Evolutionary conservation across 2,329 filamentous ascomycete genomes (phyloP).

Genomic region (Bipolaris cookei): DNA sequence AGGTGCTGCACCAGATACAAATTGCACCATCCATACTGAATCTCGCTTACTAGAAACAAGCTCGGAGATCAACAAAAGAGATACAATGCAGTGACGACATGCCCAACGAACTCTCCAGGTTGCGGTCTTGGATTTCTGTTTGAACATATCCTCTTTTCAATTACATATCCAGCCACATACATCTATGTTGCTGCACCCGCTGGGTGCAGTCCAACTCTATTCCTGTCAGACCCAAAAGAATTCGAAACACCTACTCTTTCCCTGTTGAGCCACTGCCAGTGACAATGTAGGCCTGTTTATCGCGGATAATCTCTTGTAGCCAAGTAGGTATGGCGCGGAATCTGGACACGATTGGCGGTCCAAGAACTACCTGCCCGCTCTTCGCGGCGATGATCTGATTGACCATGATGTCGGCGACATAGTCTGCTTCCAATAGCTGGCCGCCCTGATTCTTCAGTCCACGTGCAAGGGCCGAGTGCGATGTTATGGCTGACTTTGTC

Average conservation of each 20-base stretch:
- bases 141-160: constrained; percentile 5
- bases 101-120: background rate
- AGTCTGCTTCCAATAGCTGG: constrained; percentile 48
- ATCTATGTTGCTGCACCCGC: constrained; percentile 5
- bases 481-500: constrained; percentile 50
- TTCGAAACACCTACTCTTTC: constrained; percentile 16
- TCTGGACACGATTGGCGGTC: constrained; percentile 31
- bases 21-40: too few species aligned
- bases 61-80: too few species aligned
- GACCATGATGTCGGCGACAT: constrained; percentile 53
- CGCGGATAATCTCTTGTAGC: constrained; percentile 45
- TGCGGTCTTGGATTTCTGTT: constrained; percentile 3
- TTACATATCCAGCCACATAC: constrained; percentile 4
- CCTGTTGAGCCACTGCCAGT: constrained; percentile 36
- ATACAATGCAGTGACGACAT: background rate
- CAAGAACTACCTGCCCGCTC: constrained; percentile 52
- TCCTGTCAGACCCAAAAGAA: constrained; percentile 4
- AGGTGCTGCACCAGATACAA: too few species aligned
- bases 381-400: constrained; percentile 52
- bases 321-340: constrained; percentile 42
- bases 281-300: constrained; percentile 39
- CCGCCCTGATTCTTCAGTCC: constrained; percentile 41
- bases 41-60: too few species aligned
- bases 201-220: background rate
- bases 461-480: constrained; percentile 34